phyloP scores from a whole-genome alignment of 1,284 basidiomycete genomes.

The Sphaerobolus stellatus region DNA sequence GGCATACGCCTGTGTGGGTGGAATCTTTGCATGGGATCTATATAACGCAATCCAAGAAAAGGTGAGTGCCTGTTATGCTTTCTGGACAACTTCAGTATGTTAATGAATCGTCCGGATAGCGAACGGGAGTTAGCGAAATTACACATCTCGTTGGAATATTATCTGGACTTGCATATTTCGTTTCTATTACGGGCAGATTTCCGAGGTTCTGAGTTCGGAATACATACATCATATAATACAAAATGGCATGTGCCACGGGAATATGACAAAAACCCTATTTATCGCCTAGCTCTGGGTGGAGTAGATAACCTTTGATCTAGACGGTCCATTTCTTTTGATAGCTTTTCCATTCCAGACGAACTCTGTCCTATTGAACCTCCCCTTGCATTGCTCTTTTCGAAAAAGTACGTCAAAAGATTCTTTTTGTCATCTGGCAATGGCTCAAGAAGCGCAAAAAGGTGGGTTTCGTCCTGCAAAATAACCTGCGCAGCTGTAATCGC shows the following conservation, averaged over 20 bases:
- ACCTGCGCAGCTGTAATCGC: slow-evolving; percentile 79
- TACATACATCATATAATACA: neutral
- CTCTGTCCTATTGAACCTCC: slow-evolving; percentile 30
- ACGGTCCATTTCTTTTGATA: slow-evolving; percentile 73
- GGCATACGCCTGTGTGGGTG: slow-evolving; percentile 76
- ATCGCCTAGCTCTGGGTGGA: slow-evolving; percentile 38
- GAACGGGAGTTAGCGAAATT: slow-evolving; percentile 58
- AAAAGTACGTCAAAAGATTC: slow-evolving; percentile 80
- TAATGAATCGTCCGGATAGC: slow-evolving; percentile 32
- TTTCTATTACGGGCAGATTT: slow-evolving; percentile 12
- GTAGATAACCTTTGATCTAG: slow-evolving; percentile 74
- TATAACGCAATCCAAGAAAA: slow-evolving; percentile 45
- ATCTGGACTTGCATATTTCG: slow-evolving; percentile 63
- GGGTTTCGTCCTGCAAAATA: slow-evolving; percentile 74
- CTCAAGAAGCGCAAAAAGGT: slow-evolving; percentile 74
- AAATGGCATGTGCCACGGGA: neutral
- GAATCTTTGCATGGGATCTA: slow-evolving; percentile 73
- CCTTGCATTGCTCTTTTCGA: slow-evolving; percentile 76
- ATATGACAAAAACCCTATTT: slow-evolving; percentile 14
- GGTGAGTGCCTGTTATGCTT: slow-evolving; percentile 29
- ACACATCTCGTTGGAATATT: slow-evolving; percentile 81
- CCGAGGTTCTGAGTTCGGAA: slow-evolving; percentile 5
- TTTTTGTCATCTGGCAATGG: slow-evolving; percentile 82
- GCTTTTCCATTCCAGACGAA: slow-evolving; percentile 52
- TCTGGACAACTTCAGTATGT: slow-evolving; percentile 9